Base-by-base conservation (phyloP, 2,329 filamentous ascomycete species). In the Colletotrichum sp. region DNA sequence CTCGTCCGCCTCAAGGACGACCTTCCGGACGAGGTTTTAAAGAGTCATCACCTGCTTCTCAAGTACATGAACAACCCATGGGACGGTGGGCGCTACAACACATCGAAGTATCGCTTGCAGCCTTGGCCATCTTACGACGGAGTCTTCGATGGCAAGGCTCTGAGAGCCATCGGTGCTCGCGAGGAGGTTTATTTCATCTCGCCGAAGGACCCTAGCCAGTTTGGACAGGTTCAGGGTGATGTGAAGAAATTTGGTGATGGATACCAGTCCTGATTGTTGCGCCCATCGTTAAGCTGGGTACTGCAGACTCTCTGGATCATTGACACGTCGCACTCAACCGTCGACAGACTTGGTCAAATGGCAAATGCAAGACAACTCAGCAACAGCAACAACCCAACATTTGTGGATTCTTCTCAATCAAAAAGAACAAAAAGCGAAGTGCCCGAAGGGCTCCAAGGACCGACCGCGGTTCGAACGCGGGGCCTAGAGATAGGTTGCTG, bases 401-500 rank as follows among this genome's bases (percentile, higher is more conserved):
- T 7, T 24, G 44, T 21, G 10, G n/a, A 52, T 16, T 26, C 16
- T 18, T 32, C 15, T 49, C 39, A 21, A 9, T 15, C 52, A 39
- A 60, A 13, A 55, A 52, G 3, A 8, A 5, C 6, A 67, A 72
- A 75, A 57, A 71, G 3, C 2, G 2, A 15, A 13, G 0, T 1
- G 3, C 24, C 1, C 1, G 6, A 4, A 2, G 15, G 16, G 52
- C 3, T 39, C n/a, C 62, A 63, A 75, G 73, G 70, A 76, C 73
- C 73, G 70, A 76, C 73, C 73, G 73, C 73, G 73, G 16, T 76
- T 76, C 73, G 73, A 76, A 76, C 73, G 73, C 73, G 73, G 73
- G 73, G 70, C 73, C 73, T 76, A 76, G 73, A 76, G 73, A 76
- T 76, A 75, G 21, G 63, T 39, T 72, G 69, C 73, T 68, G 34